phyloP scores from a whole-genome alignment of 805 yeast genomes.

The Grigorovia humatica region DNA sequence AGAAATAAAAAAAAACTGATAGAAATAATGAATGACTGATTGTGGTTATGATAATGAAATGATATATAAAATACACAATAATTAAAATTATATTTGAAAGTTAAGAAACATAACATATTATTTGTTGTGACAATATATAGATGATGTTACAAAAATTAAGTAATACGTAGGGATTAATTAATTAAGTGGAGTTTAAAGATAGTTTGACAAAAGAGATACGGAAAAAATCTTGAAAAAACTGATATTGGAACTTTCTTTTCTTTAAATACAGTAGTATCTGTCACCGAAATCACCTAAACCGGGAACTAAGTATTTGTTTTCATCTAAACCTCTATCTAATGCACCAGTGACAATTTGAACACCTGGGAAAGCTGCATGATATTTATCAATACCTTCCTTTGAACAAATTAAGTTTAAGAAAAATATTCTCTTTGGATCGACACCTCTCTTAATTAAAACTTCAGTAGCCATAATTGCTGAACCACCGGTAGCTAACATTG shows the following conservation, averaged over 20 bases:
- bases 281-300: conserved; percentile 98
- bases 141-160: background rate
- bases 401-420: conserved; percentile 87
- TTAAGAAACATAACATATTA: background rate
- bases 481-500: conserved; percentile 98
- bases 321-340: conserved; percentile 79
- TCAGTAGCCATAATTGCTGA: conserved; percentile 96
- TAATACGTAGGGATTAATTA: too few relatives aligned
- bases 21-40: too few relatives aligned
- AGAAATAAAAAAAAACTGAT: too few relatives aligned
- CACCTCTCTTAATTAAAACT: conserved; percentile 79
- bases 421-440: conserved; percentile 73
- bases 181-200: too few relatives aligned
- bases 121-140: background rate
- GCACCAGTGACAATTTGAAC: conserved; percentile 90
- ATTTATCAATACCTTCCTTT: conserved; percentile 83
- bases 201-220: too few relatives aligned
- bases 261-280: conserved; percentile 81
- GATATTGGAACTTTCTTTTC: too few relatives aligned
- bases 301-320: conserved; percentile 75
- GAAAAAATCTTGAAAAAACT: too few relatives aligned
- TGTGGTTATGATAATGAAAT: too few relatives aligned
- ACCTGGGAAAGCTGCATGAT: conserved; percentile 69
- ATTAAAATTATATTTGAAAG: too few relatives aligned
- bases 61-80: background rate